Evolutionary conservation across 192 early-diverging fungal species (phyloP).

Genomic region (Glomus cerebriforme): DNA sequence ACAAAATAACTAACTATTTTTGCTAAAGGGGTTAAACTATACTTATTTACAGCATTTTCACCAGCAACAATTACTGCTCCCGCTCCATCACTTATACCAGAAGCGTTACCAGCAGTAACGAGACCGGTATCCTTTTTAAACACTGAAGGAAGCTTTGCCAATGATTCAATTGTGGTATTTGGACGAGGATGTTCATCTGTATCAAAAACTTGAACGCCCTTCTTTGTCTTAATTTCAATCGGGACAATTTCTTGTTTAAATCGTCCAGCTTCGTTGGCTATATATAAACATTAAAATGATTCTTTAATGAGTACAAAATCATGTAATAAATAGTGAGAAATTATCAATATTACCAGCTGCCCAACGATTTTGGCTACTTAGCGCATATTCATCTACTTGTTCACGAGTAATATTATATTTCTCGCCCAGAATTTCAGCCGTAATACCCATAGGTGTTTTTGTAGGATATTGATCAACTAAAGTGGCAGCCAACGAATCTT

Average conservation of each 20-base stretch:
- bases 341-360: constrained; percentile 58
- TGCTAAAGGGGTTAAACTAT: constrained; percentile 81
- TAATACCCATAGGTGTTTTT: constrained; percentile 89
- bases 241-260: constrained; percentile 85
- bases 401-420: constrained; percentile 81
- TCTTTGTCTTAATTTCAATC: constrained; percentile 80
- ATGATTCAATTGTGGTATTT: constrained; percentile 75
- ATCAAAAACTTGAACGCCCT: constrained; percentile 68
- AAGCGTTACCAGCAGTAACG: constrained; percentile 94
- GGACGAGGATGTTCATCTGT: constrained; percentile 92
- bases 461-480: constrained; percentile 86
- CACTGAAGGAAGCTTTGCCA: constrained; percentile 80
- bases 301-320: constrained; percentile 1
- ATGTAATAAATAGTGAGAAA: background rate
- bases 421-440: constrained; percentile 88
- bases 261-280: constrained; percentile 69
- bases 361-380: constrained; percentile 86
- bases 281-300: background rate
- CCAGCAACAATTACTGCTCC: constrained; percentile 83
- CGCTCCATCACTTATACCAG: constrained; percentile 94
- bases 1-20: constrained; percentile 83
- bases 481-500: constrained; percentile 84
- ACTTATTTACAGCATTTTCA: constrained; percentile 79
- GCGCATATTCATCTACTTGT: constrained; percentile 84
- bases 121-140: constrained; percentile 87